phyloP scores from a whole-genome alignment of 305 asterid species.

The Galium porrigens region DNA sequence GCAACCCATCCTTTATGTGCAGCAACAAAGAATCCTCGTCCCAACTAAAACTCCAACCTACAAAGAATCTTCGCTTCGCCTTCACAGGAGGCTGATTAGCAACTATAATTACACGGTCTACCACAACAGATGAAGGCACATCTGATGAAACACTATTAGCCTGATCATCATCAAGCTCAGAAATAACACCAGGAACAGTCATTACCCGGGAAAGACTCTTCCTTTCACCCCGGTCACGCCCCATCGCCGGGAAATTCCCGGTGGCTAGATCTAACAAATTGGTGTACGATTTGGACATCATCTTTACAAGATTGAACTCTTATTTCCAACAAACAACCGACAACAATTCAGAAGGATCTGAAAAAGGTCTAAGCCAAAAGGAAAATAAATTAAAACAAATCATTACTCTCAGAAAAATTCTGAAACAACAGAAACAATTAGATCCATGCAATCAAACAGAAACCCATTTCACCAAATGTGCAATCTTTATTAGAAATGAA shows the following conservation, averaged over 20 bases:
- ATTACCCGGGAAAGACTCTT: conserved; percentile 33
- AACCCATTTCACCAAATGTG: conserved; percentile 16
- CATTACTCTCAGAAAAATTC: conserved; percentile 1
- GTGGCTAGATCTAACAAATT: conserved; percentile 37
- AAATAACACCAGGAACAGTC: conserved; percentile 39
- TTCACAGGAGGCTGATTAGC: conserved; percentile 40
- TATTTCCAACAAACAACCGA: conserved; percentile 16
- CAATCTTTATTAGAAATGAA: conserved; percentile 11
- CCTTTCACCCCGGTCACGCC: conserved; percentile 23
- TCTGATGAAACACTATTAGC: conserved; percentile 37
- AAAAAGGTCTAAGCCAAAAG: conserved; percentile 13
- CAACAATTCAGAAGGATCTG: conserved; percentile 24
- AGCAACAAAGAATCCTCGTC: conserved; percentile 33
- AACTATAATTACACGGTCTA: conserved; percentile 32
- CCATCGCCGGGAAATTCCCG: conserved; percentile 40
- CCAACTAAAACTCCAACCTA: conserved; percentile 42
- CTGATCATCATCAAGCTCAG: conserved; percentile 40
- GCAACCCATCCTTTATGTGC: conserved; percentile 35
- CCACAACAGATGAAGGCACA: conserved; percentile 28
- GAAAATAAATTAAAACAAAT: not conserved
- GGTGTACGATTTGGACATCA: conserved; percentile 40
- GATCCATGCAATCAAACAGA: conserved; percentile 30
- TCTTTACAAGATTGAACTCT: conserved; percentile 19
- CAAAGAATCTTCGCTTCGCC: conserved; percentile 35
- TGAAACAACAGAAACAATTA: conserved; percentile 6